phyloP scores from a whole-genome alignment of 2,329 filamentous ascomycete genomes.

The Dryadomyces quercivorus region DNA sequence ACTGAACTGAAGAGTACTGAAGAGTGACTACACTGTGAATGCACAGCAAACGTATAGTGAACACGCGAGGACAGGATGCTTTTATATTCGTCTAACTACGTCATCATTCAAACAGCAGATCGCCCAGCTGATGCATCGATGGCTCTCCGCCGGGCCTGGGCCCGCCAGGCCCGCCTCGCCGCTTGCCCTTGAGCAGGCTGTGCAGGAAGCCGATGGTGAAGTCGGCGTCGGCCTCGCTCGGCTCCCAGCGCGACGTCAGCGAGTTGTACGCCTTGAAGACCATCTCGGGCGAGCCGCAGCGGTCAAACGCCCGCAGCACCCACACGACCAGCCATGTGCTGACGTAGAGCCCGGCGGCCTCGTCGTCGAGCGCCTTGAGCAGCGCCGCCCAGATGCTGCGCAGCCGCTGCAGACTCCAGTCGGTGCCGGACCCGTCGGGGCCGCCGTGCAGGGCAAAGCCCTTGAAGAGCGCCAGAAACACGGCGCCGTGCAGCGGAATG shows the following conservation, averaged over 20 bases:
- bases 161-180: no score
- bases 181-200: constrained; percentile 22
- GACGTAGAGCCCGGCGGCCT: constrained; percentile 35
- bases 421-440: constrained; percentile 37
- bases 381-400: constrained; percentile 56
- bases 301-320: constrained; percentile 50
- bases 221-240: constrained; percentile 25
- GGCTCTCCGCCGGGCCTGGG: neutral
- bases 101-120: neutral
- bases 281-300: constrained; percentile 38
- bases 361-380: constrained; percentile 37
- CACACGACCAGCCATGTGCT: constrained; percentile 50
- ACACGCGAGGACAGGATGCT: no score
- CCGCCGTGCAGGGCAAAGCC: constrained; percentile 69
- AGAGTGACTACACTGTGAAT: no score
- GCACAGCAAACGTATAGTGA: no score
- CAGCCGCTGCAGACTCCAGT: constrained; percentile 63
- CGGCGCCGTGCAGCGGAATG: constrained; percentile 58
- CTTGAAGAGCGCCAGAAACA: constrained; percentile 73
- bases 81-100: no score
- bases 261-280: constrained; percentile 42
- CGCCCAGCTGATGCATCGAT: constrained; percentile 5
- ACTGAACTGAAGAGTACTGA: no score
- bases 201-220: constrained; percentile 36
- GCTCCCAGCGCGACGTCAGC: constrained; percentile 34